Conservation (phyloP, 1,284 basidiomycete species). For the Ceraceosorus guamensis region DNA sequence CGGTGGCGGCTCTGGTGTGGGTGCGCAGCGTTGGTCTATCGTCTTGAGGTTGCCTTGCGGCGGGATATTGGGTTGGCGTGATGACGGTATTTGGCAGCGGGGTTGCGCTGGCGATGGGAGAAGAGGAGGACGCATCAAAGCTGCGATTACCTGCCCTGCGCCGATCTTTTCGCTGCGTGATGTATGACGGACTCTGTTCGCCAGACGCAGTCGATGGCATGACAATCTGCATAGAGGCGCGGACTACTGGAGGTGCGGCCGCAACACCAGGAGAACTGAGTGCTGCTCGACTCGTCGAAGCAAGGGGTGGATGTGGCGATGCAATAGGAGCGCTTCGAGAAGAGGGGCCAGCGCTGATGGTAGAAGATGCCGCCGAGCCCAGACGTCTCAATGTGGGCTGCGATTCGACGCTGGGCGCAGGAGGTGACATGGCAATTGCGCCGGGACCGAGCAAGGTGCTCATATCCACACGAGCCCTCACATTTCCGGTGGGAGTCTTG, state of each 20-base stretch:
- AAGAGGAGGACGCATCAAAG: not conserved
- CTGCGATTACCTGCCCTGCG: not conserved
- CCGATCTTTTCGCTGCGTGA: not conserved
- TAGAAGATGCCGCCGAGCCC: not conserved
- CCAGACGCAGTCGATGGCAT: not conserved
- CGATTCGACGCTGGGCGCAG: too few relatives aligned
- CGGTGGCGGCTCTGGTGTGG: not conserved
- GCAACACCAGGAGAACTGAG: too few relatives aligned
- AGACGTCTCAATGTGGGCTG: too few relatives aligned
- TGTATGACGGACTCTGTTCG: not conserved
- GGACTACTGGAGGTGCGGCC: too few relatives aligned
- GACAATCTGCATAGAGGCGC: not conserved
- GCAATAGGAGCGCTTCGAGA: not conserved
- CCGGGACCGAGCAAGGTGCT: too few relatives aligned
- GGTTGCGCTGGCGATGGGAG: not conserved
- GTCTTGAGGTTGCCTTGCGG: too few relatives aligned
- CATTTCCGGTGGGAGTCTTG: not conserved
- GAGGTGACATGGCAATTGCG: too few relatives aligned
- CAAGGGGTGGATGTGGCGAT: not conserved
- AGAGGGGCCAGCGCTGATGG: not conserved
- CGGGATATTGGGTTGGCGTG: too few relatives aligned
- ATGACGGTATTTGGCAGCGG: not conserved
- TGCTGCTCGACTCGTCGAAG: too few relatives aligned
- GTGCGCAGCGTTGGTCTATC: not conserved
- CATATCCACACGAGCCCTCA: too few relatives aligned